Evolutionary conservation across 2,329 filamentous ascomycete genomes (phyloP).

Genomic region (Mollisiaceae sp.): DNA sequence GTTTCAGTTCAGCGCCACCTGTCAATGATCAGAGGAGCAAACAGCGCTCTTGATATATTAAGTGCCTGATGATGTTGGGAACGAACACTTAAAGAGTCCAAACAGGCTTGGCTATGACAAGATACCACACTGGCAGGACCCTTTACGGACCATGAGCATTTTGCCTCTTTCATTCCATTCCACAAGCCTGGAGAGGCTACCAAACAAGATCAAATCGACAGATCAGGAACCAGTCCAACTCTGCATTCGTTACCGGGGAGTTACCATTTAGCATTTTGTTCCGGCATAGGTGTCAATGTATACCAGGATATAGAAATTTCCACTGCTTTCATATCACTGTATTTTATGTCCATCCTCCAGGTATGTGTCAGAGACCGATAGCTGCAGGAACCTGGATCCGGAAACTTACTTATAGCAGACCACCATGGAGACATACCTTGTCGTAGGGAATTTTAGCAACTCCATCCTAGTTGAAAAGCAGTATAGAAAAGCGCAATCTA

Average conservation of each 20-base stretch:
- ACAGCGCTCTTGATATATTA: not conserved
- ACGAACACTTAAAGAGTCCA: not conserved
- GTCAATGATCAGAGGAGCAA: not conserved
- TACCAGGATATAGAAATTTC: not conserved
- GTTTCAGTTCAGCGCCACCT: not conserved
- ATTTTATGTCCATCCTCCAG: not conserved
- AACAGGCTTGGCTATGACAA: not conserved
- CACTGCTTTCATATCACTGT: not conserved
- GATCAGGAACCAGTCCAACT: not conserved
- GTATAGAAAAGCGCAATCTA: not conserved
- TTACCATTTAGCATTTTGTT: not conserved
- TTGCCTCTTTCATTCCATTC: not conserved
- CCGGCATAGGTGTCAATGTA: not conserved
- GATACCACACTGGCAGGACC: not conserved
- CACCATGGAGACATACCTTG: not conserved
- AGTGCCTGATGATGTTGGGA: not conserved
- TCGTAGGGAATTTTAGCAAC: not conserved
- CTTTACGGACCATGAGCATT: not conserved
- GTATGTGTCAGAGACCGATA: not conserved
- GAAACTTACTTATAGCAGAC: not conserved
- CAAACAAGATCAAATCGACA: not conserved
- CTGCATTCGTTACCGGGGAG: not conserved
- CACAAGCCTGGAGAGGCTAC: not conserved
- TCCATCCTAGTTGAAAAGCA: not conserved
- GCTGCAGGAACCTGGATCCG: not conserved